A percentile compares a stretch with the other conserved stretches of the same genome.
phyloP scores from a whole-genome alignment of 306 rosid species.

The Prunus kanzakura region DNA sequence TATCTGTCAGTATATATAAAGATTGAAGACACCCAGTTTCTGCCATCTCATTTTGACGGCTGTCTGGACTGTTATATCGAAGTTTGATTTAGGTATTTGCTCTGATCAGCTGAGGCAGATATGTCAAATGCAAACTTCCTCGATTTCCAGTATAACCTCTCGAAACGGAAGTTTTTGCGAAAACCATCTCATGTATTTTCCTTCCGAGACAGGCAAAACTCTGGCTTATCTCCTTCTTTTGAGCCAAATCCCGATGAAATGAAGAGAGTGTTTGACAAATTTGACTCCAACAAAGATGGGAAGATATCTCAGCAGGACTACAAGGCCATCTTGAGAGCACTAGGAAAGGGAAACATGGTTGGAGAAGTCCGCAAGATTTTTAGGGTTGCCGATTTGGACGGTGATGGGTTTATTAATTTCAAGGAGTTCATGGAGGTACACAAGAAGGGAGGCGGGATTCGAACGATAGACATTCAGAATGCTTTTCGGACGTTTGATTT shows the following conservation, averaged over 20 bases:
- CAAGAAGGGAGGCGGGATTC: conserved; percentile 64
- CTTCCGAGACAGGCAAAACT: conserved; percentile 48
- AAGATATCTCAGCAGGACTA: conserved; percentile 74
- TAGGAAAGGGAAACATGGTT: conserved; percentile 47
- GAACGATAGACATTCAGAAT: conserved; percentile 47
- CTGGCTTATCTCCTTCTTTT: conserved; percentile 31
- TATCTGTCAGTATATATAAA: conserved; percentile 17
- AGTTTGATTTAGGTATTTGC: background rate
- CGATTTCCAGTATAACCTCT: conserved; percentile 71
- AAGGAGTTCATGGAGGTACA: conserved; percentile 73
- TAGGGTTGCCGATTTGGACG: conserved; percentile 62
- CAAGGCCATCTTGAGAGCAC: conserved; percentile 48
- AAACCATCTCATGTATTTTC: conserved; percentile 56
- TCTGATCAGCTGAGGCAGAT: conserved; percentile 5
- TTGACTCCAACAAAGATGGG: conserved; percentile 75
- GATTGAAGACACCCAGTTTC: background rate
- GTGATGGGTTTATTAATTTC: conserved; percentile 76
- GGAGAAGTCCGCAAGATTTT: conserved; percentile 69
- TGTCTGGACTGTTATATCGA: background rate
- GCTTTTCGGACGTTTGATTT: conserved; percentile 63
- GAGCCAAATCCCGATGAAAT: conserved; percentile 69
- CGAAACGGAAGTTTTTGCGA: conserved; percentile 54
- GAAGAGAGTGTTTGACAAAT: conserved; percentile 71
- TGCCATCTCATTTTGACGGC: background rate
- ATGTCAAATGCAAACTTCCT: conserved; percentile 58